phyloP scores from a whole-genome alignment of 2,329 filamentous ascomycete genomes.

The Sclerotinia nivalis region DNA sequence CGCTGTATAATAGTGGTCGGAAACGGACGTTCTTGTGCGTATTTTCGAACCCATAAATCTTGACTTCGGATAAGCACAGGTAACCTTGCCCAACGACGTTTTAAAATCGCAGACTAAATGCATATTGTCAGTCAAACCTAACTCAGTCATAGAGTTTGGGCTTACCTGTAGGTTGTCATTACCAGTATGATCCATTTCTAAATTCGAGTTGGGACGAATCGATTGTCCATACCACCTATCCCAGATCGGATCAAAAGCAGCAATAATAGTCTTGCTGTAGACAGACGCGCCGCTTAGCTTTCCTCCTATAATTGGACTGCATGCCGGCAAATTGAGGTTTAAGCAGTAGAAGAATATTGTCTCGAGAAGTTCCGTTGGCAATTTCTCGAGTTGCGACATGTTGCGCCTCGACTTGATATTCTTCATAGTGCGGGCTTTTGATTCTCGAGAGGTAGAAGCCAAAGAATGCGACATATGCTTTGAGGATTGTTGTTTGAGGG shows the following conservation, averaged over 20 bases:
- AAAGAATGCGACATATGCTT: not conserved
- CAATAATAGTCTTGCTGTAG: conserved; percentile 34
- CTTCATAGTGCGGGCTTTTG: conserved; percentile 29
- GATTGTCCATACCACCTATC: conserved; percentile 23
- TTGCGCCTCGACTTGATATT: conserved; percentile 37
- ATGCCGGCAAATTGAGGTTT: conserved; percentile 37
- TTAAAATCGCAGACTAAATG: conserved; percentile 33
- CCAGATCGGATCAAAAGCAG: conserved; percentile 38
- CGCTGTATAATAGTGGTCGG: not conserved
- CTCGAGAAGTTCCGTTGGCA: conserved; percentile 40
- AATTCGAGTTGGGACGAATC: not conserved
- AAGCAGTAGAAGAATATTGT: conserved; percentile 37
- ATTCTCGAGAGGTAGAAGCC: conserved; percentile 14
- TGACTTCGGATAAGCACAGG: conserved; percentile 33
- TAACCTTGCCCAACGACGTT: conserved; percentile 38
- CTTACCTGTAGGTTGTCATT: conserved; percentile 23
- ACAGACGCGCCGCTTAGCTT: conserved; percentile 37
- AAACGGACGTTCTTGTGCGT: conserved; percentile 15
- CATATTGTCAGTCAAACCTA: conserved; percentile 2
- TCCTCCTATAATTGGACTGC: conserved; percentile 38
- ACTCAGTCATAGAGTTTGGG: not conserved
- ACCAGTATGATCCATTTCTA: not conserved
- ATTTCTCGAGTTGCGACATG: conserved; percentile 38
- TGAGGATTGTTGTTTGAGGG: conserved; percentile 26
- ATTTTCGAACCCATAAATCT: conserved; percentile 32